Conservation (phyloP, 139 green algal species). For the Raphidocelis subcapitata region DNA sequence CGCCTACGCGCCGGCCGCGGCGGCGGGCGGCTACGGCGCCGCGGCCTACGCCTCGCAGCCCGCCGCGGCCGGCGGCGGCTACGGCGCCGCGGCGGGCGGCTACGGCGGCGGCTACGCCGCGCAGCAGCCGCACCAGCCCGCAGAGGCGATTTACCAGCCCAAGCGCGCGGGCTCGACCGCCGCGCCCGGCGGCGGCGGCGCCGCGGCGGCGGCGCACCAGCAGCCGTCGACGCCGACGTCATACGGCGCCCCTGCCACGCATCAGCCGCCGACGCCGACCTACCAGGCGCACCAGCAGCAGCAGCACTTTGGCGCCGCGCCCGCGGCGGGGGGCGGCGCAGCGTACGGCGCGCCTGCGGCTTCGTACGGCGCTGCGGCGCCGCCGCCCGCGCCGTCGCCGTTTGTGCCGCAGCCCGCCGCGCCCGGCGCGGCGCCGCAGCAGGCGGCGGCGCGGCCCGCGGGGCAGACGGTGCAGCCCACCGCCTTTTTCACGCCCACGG, state of each 20-base stretch:
- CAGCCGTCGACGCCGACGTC: not conserved
- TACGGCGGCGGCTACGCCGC: not conserved
- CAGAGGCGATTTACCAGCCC: constrained; percentile 19
- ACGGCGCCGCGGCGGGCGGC: constrained; percentile 2
- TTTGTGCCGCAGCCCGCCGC: constrained; percentile 5
- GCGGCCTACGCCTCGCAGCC: constrained; percentile 22
- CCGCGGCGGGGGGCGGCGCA: not conserved
- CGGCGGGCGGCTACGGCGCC: constrained; percentile 2
- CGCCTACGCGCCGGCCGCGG: constrained; percentile 2
- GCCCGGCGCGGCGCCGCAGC: constrained; percentile 9
- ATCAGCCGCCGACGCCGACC: not conserved
- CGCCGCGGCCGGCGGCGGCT: constrained; percentile 14
- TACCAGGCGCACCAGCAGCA: not conserved
- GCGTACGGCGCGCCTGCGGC: not conserved
- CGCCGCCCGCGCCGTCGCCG: not conserved
- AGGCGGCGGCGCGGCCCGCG: not conserved
- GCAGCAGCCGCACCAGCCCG: constrained; percentile 21
- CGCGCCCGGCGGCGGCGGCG: too few species aligned
- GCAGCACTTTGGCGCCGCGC: not conserved
- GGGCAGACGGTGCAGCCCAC: constrained; percentile 1
- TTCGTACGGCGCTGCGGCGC: not conserved
- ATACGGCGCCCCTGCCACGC: not conserved
- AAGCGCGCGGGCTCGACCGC: not conserved
- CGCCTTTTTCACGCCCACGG: constrained; percentile 36
- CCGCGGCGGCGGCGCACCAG: not conserved